Percentiles rank a stretch among this genome's conserved stretches.
phyloP scores from a whole-genome alignment of 257 asterid species.

The Mitragyna speciosa region DNA sequence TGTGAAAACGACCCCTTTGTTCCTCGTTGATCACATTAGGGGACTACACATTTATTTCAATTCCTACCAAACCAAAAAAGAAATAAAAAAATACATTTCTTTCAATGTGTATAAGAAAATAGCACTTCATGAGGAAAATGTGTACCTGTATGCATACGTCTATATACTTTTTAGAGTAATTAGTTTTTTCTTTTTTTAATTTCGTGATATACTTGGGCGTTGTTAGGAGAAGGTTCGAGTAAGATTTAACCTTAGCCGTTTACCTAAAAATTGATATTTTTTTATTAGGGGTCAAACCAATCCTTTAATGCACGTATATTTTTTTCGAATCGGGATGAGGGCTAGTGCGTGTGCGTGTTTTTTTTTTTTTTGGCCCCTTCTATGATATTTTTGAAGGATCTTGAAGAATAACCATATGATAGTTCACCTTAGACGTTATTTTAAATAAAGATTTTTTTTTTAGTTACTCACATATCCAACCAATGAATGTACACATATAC shows the following conservation, averaged over 20 bases:
- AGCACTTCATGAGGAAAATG: neutral
- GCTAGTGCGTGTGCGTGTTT: no score
- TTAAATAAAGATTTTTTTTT: no score
- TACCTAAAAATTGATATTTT: no score
- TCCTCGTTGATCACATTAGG: conserved; percentile 1
- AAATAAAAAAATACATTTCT: neutral
- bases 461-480: no score
- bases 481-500: no score
- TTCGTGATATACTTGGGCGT: neutral
- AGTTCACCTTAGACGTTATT: no score
- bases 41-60: neutral
- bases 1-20: conserved; percentile 7
- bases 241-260: neutral
- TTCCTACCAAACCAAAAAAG: no score
- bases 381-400: no score
- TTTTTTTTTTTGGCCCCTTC: no score
- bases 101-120: neutral
- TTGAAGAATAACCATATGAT: no score
- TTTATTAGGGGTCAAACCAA: neutral
- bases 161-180: neutral
- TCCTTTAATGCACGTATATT: neutral
- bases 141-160: neutral
- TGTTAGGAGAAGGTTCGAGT: no score
- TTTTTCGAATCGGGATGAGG: no score
- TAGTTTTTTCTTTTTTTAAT: neutral